Base-by-base conservation (phyloP, 2,329 filamentous ascomycete species). In the Teratosphaeria nubilosa region DNA sequence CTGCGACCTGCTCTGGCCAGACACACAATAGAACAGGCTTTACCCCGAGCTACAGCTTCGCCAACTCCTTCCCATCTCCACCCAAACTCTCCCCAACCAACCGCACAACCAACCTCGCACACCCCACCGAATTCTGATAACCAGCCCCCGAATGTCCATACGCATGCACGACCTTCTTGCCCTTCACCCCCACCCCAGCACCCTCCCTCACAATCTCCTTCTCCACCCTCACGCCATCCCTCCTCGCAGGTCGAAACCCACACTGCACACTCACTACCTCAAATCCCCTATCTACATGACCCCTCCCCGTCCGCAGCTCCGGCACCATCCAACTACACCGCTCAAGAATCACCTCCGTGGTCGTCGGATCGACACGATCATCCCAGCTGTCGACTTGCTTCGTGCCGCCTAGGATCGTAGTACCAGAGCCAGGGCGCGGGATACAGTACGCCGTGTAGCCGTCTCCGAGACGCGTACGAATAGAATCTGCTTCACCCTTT, bases 91-190 rank as follows among this genome's bases (percentile, higher is more conserved):
- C 67, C 50, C 60, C 56, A 14, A 72, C 66, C 60, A 72, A 53
- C 45, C 53, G 60, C 50, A 68, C 37, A 3, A 69, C 66, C 57
- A 64, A 57, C 53, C 64, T 67, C 50, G 68, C 65, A 55, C 56
- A 57, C 5, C 69, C 69, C 16, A 70, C 57, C 16, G 66, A 69
- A 53, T 71, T 70, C 63, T 72, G 70, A 63, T 69, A 76, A 56
- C 77, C 77, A 50, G 72, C 76, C 2, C 76, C 76, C 24, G 71
- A 73, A 73, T 78, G 75, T 13, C 77, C 77, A 72, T 79, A 80
- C 55, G 71, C 67, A 72, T 79, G 77, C 41, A 78, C 72, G 10
- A 78, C 69, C 56, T 62, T 65, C 64, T 63, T 67, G 14, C 62
- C 62, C 3, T 64, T 68, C 3, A 25, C 53, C n/a, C n/a, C 20